Conservation (phyloP, 257 asterid genomes). For the Misopates orontium region DNA sequence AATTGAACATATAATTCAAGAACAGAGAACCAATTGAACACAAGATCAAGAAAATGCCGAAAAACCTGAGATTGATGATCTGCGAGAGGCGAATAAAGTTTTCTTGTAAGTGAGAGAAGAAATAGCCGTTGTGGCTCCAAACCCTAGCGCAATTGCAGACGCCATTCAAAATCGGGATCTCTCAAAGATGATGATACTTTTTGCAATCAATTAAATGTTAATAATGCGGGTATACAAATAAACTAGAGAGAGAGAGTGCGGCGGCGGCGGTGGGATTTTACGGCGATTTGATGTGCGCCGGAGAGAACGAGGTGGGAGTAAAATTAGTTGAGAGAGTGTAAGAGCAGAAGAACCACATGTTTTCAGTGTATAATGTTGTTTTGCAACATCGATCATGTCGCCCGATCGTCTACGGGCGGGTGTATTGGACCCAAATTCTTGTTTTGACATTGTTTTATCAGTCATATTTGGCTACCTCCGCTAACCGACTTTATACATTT, state of each 20-base stretch:
- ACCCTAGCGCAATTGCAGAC: conserved; percentile 47
- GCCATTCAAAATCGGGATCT: conserved; percentile 34
- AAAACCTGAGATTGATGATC: conserved; percentile 51
- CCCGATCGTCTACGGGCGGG: conserved; percentile 18
- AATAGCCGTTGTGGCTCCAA: conserved; percentile 51
- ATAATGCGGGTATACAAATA: not conserved
- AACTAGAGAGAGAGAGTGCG: not conserved
- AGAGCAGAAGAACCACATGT: conserved; percentile 35
- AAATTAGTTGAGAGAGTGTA: conserved; percentile 10
- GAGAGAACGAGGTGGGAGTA: conserved; percentile 10
- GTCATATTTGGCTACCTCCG: no score
- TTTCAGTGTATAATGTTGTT: not conserved
- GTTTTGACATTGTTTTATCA: no score
- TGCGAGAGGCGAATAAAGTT: conserved; percentile 32
- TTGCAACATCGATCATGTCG: conserved; percentile 26
- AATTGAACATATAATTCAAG: not conserved
- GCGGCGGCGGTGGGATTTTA: not conserved
- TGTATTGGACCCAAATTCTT: not conserved
- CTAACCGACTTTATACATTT: no score
- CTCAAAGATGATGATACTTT: conserved; percentile 4
- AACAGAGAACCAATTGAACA: conserved; percentile 3
- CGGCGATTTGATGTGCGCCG: conserved; percentile 11
- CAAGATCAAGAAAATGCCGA: conserved; percentile 3
- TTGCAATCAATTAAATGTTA: conserved; percentile 9
- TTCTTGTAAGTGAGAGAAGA: conserved; percentile 45